A percentile compares a stretch with the other conserved stretches of the same genome.
Conservation (phyloP, 192 early-diverging fungal genomes). For the Coemansia sp. region DNA sequence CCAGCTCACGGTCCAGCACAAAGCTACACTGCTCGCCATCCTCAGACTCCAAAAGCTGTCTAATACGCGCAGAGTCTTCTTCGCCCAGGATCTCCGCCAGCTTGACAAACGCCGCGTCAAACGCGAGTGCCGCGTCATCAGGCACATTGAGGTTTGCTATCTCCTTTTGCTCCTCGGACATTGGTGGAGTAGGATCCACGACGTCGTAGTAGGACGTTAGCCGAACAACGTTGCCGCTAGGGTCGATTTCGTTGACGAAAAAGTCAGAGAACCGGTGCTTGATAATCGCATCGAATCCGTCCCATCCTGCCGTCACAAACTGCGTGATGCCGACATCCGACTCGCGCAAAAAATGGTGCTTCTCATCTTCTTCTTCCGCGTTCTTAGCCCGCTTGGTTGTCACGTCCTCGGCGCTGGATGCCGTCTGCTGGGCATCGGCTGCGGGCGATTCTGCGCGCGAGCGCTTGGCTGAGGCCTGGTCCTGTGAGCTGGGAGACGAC, state of each 20-base stretch:
- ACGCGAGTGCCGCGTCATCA: constrained; percentile 27
- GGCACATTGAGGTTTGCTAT: constrained; percentile 35
- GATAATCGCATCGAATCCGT: constrained; percentile 51
- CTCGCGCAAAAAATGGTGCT: constrained; percentile 51
- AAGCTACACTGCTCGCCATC: constrained; percentile 22
- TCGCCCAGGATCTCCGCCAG: constrained; percentile 35
- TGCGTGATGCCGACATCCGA: constrained; percentile 68
- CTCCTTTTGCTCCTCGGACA: constrained; percentile 32
- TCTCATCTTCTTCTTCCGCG: not conserved
- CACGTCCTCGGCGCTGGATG: not conserved
- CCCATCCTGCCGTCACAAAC: constrained; percentile 43
- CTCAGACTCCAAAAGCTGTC: constrained; percentile 21
- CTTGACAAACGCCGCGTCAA: constrained; percentile 29
- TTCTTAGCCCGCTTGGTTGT: constrained; percentile 34
- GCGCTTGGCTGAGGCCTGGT: constrained; percentile 1
- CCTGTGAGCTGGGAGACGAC: not conserved
- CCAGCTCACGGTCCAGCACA: constrained; percentile 30
- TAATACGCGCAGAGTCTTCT: constrained; percentile 23
- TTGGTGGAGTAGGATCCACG: constrained; percentile 31
- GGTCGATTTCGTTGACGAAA: constrained; percentile 89
- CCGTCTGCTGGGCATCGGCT: not conserved
- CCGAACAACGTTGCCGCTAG: constrained; percentile 67
- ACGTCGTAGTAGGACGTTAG: constrained; percentile 55
- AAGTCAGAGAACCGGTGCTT: constrained; percentile 82
- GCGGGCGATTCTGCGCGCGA: constrained; percentile 3